Base-by-base conservation (phyloP, 352 stramenopile species). In the Phytophthora syringae region DNA sequence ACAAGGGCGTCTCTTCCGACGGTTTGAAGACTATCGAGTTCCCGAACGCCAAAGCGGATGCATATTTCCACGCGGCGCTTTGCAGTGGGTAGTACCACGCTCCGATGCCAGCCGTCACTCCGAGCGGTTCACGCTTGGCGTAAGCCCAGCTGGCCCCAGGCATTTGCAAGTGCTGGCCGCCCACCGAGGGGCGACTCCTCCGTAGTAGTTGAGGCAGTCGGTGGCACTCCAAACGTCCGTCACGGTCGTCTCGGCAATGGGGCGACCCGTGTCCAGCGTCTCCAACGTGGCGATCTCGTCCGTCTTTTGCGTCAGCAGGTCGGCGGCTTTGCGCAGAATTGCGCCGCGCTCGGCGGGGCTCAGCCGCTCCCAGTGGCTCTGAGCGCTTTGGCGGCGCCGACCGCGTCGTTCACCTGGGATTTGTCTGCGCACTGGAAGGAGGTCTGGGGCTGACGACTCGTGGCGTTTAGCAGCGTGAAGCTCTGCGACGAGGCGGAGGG, bases 1-100 rank as follows among this genome's bases (percentile, higher is more conserved):
- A 78, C 27, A 94, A 63, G 13, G 92, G 91, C 47, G 92, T 97
- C 72, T 97, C 83, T 55, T 94, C 86, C 0, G 88, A 94, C 9
- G 90, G 82, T 70, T 98, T 98, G 62, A 98, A 88, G n/a, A 98
- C 85, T 76, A 97, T 92, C 20, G 89, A 84, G 69, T 96, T 97
- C 21, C 93, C 93, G 54, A 93, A 94, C 15, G 88, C 82, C 28
- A 98, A 75, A 13, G 89, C 82, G 0, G 86, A 82, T 9, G 84
- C 86, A 20, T 82, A 92, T 61, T 94, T 94, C 86, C 86, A 94
- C 11, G 75, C 81, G 18, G 86, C 86, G 37, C 84, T 93, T 50
- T 93, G 86, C 40, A 94, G 68, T 37, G 84, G 84, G 52, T 93
- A 94, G 70, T 94, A 93, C 86, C 86, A 94, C 9, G 86, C 86